Base-by-base conservation (phyloP, 345 rosid species). In the Arabis hirsuta region DNA sequence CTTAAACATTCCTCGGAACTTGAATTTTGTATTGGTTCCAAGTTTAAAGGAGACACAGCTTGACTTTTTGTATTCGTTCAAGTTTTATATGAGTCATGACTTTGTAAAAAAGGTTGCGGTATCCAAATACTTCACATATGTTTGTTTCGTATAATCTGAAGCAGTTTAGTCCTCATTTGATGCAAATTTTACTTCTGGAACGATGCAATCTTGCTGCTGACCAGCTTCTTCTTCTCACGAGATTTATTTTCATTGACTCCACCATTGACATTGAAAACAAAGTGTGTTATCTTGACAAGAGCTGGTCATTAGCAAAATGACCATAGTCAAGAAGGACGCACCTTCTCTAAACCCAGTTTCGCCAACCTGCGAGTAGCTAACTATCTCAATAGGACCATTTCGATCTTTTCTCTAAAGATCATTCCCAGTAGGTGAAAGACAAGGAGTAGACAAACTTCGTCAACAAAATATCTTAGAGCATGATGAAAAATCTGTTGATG, bases 311-410 rank as follows among this genome's bases (percentile, higher is more conserved):
- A 53, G 96, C 90, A 69, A 85, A 87, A 68, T 81, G 82, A 62
- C 76, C 86, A 64, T 84, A 46, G 31, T 89, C 91, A 53, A 89
- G 83, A 82, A 89, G 89, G 73, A 82, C 0, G 89, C 89, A 61
- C 84, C 96, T 74, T 87, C 96, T 53, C 96, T 78, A 67, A 73
- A 84, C 36, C 96, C 90, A 1, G 92, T 84, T 77, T 87, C 96
- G 31, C 96, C 96, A 61, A 89, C 96, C 53, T 90, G 79, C 11
- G 83, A 76, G 48, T 69, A 67, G 27, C 87, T 86, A 48, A 87
- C 76, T 66, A 87, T 76, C 84, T 87, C 89, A 61, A 87, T 79
- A 43, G 77, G 82, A 70, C 83, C 74, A 71, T 85, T 84, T 19
- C 41, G 79, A 63, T 87, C 91, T 63, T 71, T 83, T 26, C 80